Percentiles rank a stretch among this genome's conserved stretches.
phyloP scores from a whole-genome alignment of 2,329 filamentous ascomycete species.

The Fusarium pilosicola region DNA sequence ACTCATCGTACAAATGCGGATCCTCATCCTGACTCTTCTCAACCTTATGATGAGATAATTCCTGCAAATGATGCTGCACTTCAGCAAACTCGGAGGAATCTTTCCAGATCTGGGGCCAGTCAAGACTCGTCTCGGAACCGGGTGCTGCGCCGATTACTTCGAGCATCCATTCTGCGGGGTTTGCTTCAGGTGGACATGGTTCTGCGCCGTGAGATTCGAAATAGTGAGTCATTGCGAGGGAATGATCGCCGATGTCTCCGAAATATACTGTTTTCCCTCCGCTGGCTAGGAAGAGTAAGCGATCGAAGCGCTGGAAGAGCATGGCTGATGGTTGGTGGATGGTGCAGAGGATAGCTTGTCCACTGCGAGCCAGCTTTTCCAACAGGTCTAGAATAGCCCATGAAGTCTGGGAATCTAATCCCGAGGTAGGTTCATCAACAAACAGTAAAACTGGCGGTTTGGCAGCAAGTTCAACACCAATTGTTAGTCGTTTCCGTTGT shows the following conservation, averaged over 20 bases:
- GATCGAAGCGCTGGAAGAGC: slow-evolving; percentile 64
- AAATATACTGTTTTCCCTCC: slow-evolving; percentile 74
- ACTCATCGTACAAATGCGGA: slow-evolving; percentile 44
- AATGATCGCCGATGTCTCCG: slow-evolving; percentile 68
- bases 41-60: slow-evolving; percentile 5
- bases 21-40: slow-evolving; percentile 11
- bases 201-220: slow-evolving; percentile 71
- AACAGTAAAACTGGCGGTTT: slow-evolving; percentile 66
- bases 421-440: slow-evolving; percentile 66
- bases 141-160: slow-evolving; percentile 56
- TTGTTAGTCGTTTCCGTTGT: slow-evolving; percentile 67
- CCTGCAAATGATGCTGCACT: slow-evolving; percentile 49
- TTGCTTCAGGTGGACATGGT: slow-evolving; percentile 63
- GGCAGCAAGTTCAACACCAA: slow-evolving; percentile 64
- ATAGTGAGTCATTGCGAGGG: slow-evolving; percentile 63
- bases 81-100: slow-evolving; percentile 45
- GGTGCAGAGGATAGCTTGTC: slow-evolving; percentile 61
- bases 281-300: slow-evolving; percentile 66
- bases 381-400: slow-evolving; percentile 69
- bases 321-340: slow-evolving; percentile 63
- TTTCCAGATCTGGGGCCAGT: slow-evolving; percentile 53
- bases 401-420: slow-evolving; percentile 68
- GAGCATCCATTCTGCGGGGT: slow-evolving; percentile 77
- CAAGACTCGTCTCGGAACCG: slow-evolving; percentile 55
- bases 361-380: slow-evolving; percentile 63